Percentiles rank a stretch among this genome's conserved stretches.
These are phyloP conservation scores for Viola odorata DNA, from an alignment of 345 rosid genomes.

Conservation along the genomic window DNA sequence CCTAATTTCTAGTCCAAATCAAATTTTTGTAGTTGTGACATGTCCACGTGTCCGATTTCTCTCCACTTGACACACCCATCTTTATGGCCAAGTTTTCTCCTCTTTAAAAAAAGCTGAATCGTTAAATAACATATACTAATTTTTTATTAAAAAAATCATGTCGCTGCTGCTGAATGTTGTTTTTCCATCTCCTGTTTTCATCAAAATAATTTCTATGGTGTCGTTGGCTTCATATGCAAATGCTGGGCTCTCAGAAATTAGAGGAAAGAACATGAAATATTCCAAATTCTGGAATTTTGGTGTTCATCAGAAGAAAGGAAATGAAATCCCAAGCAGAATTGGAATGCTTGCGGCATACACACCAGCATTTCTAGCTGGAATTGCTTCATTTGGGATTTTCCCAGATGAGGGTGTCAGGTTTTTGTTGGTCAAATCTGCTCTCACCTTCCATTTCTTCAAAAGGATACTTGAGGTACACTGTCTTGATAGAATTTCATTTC, in stretches of 20 bases:
- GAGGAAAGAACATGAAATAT: conserved; percentile 47
- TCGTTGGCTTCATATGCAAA: conserved; percentile 25
- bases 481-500: neutral
- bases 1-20: too few species aligned
- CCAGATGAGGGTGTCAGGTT: conserved; percentile 43
- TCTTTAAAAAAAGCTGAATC: too few species aligned
- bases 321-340: conserved; percentile 35
- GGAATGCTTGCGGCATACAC: conserved; percentile 57
- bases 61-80: neutral
- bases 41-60: neutral
- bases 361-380: conserved; percentile 50
- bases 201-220: conserved; percentile 32
- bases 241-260: conserved; percentile 37
- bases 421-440: conserved; percentile 41
- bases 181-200: conserved; percentile 33
- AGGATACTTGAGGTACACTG: conserved; percentile 54
- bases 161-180: conserved; percentile 14
- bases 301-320: neutral
- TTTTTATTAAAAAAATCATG: neutral
- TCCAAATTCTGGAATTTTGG: conserved; percentile 42
- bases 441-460: conserved; percentile 68
- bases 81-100: too few species aligned
- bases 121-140: too few species aligned
- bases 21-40: too few species aligned
- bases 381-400: conserved; percentile 43